Evolutionary conservation across 2,329 filamentous ascomycete genomes (phyloP), one percentile per base, ranked within the genome.

Genomic region (Cladosporium sphaerospermum): DNA sequence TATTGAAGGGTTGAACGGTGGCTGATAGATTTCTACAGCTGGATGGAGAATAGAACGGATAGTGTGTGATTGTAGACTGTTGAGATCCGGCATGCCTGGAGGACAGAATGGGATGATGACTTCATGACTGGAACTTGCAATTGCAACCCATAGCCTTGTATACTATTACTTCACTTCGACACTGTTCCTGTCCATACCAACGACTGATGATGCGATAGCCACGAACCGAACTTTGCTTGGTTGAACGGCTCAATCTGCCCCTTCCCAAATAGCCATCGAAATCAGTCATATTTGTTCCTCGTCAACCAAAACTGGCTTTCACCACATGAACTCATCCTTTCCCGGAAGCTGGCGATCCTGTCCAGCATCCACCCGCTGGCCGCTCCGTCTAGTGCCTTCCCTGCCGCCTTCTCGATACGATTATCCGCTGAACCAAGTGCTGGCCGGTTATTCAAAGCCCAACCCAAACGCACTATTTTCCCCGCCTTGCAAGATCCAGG

Each of bases 281-380:
- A 28, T 28, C 7, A 28, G 7, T 28, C 23, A 7, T 28, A 7
- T 7, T 32, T 8, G 37, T 51, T 51, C 40, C 34, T 18, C 36
- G 43, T 53, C 23, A 33, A 23, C 50, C 50, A 53, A 9, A 39
- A 34, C 23, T 28, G 16, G 6, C 16, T 34, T 28, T 31, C 50
- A 3, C 32, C n/a, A 36, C 50, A 53, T 14, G 11, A 9, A 3
- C 34, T 31, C 43, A 41, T 45, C 14, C 8, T 39, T 7, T 39
- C 28, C 23, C 36, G 28, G 8, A 41, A 42, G 14, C 18, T 28
- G 10, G 52, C 45, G 19, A 71, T 61, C 18, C 67, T 58, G 0
- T 70, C 67, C 6, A 67, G 32, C 56, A 70, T 56, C 69, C 69
- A 72, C 6, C 70, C 69, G 56, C 67, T 57, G 4, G 57, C 60